phyloP scores from a whole-genome alignment of 345 rosid genomes.

The Turnera subulata region DNA sequence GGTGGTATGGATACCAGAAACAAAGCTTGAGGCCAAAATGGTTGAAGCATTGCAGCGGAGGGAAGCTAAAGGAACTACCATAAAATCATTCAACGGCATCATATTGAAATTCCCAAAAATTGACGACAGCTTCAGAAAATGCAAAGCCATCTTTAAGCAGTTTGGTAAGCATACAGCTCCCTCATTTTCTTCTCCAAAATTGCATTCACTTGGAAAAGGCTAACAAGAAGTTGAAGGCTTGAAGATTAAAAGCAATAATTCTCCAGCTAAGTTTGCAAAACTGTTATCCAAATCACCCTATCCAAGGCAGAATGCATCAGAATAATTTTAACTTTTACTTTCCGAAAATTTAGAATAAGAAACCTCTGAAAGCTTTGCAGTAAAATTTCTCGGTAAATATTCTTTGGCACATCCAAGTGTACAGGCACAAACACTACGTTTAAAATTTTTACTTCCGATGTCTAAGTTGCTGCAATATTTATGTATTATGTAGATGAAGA shows the following conservation, averaged over 20 bases:
- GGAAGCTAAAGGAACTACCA: constrained; percentile 53
- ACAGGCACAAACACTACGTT: neutral
- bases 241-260: no score
- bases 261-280: no score
- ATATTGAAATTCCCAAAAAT: constrained; percentile 92
- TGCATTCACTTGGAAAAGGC: no score
- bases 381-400: no score
- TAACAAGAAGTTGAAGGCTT: no score
- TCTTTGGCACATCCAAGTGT: no score
- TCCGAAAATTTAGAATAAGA: no score
- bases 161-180: constrained; percentile 48
- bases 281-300: no score
- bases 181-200: neutral
- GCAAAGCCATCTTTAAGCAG: constrained; percentile 76
- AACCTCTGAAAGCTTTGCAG: no score
- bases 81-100: constrained; percentile 78
- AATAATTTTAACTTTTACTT: no score
- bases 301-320: no score
- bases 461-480: neutral
- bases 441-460: neutral
- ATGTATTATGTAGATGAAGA: constrained; percentile 59
- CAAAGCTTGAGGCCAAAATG: constrained; percentile 80
- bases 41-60: constrained; percentile 72
- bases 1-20: constrained; percentile 51
- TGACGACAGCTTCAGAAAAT: constrained; percentile 69